Evolutionary conservation across 805 yeast genomes (phyloP).

Genomic region (Dipodascopsis uninucleata): DNA sequence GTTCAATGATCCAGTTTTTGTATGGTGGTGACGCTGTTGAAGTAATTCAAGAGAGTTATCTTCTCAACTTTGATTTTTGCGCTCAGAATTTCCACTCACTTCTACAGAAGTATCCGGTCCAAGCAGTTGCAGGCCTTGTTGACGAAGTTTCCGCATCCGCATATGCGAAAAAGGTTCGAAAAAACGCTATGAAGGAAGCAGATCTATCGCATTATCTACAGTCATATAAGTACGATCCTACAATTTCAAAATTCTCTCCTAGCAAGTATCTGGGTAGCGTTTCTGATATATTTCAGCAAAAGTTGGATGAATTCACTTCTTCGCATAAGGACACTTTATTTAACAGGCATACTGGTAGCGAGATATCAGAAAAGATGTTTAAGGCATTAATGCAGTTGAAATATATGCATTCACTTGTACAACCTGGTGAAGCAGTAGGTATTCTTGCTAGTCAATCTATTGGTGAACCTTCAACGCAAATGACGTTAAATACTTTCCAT

Average conservation of each 20-base stretch:
- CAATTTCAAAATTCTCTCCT: slow-evolving; percentile 79
- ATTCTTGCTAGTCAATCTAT: slow-evolving; percentile 96
- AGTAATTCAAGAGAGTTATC: slow-evolving; percentile 88
- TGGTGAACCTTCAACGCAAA: slow-evolving; percentile 99
- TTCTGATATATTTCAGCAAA: slow-evolving; percentile 80
- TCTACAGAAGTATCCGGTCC: slow-evolving; percentile 75
- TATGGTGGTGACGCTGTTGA: slow-evolving; percentile 98
- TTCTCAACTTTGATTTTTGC: slow-evolving; percentile 91
- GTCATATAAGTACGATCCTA: slow-evolving; percentile 75
- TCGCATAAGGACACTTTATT: slow-evolving; percentile 19
- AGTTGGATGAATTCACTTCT: slow-evolving; percentile 51
- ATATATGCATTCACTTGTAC: slow-evolving; percentile 90
- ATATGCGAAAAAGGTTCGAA: slow-evolving; percentile 78
- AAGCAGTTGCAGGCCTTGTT: slow-evolving; percentile 58
- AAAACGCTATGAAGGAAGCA: slow-evolving; percentile 55
- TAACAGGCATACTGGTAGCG: slow-evolving; percentile 36
- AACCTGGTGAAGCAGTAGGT: slow-evolving; percentile 98
- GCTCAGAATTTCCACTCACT: slow-evolving; percentile 84
- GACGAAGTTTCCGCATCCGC: slow-evolving; percentile 79
- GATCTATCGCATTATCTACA: slow-evolving; percentile 62
- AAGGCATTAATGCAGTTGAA: slow-evolving; percentile 96
- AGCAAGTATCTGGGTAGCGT: slow-evolving; percentile 89
- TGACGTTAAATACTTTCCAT: slow-evolving; percentile 96
- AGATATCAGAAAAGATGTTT: slow-evolving; percentile 74
- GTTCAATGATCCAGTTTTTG: slow-evolving; percentile 81